Base-by-base conservation (phyloP, 1,284 basidiomycete genomes). In the Irpex sp. region DNA sequence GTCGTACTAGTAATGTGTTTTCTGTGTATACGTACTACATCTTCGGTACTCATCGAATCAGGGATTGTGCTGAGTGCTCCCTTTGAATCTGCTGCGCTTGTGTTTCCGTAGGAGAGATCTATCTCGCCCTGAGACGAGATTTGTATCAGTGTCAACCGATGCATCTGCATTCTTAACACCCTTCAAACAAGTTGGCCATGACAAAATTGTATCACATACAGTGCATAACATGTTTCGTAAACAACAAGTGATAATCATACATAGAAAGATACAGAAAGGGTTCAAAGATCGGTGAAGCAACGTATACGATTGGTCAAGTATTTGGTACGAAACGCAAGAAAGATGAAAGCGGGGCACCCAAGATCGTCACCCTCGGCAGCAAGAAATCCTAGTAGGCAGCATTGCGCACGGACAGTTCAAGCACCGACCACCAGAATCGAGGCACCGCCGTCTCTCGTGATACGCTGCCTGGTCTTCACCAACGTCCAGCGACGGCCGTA, bases 381-480 rank as follows among this genome's bases (percentile, higher is more conserved):
- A 56, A 12, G 54, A 18, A 42, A 28, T 45, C 8, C 16, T n/a
- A n/a, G n/a, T 3, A 36, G n/a, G n/a, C 39, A 57, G 33, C 35
- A 8, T 57, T 57, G 19, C 35, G 28, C 28, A 28, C 4, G 2
- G 18, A 35, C 14, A 28, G 35, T 6, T 37, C 33, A 53, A 21
- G 54, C 28, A 12, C 39, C 21, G 45, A 61, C 52, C 23, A 82
- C 83, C 36, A 88, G 76, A 36, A 86, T 67, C 0, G 86, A 88
- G 0, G 81, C 82, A 12, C 86, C 86, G 14, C 87, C 87, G 65
- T 89, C 86, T 8, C 67, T 69, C 0, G 87, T 87, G 23, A 88
- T 74, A 2, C 87, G 77, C 56, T 77, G 77, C 14, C 87, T 74
- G 0, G 85, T 87, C 68, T 84, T 84, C 67, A 85, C 75, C 16